phyloP scores from a whole-genome alignment of 257 asterid genomes.

The Solanum dulcamara region DNA sequence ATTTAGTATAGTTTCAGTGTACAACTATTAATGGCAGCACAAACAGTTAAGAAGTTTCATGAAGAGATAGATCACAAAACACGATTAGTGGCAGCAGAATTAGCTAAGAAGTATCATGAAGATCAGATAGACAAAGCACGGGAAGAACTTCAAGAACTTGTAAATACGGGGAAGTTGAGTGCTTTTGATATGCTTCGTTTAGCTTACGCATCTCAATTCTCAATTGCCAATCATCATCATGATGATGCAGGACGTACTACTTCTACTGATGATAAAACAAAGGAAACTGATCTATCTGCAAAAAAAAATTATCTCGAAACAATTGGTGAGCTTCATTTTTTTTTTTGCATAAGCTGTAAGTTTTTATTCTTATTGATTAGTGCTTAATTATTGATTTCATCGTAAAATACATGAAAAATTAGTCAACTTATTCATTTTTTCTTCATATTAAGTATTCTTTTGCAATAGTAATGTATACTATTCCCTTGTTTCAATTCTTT shows the following conservation, averaged over 20 bases:
- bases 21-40: not conserved
- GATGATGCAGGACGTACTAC: constrained; percentile 53
- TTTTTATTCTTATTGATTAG: not conserved
- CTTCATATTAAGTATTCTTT: too few relatives aligned
- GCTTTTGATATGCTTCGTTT: constrained; percentile 75
- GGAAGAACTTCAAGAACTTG: constrained; percentile 42
- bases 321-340: constrained; percentile 42
- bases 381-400: not conserved
- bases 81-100: constrained; percentile 11
- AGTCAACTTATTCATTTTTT: too few relatives aligned
- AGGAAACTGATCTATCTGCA: constrained; percentile 36
- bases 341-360: not conserved
- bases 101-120: constrained; percentile 32
- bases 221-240: not conserved
- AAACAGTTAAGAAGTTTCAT: constrained; percentile 32
- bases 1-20: not conserved
- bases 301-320: constrained; percentile 43
- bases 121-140: constrained; percentile 47
- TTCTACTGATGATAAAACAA: constrained; percentile 40
- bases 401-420: too few relatives aligned
- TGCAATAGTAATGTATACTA: too few relatives aligned
- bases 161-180: constrained; percentile 23
- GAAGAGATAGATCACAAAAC: too few relatives aligned
- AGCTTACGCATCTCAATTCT: constrained; percentile 29
- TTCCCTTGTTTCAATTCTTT: too few relatives aligned